Evolutionary conservation across 225 moss, liverwort and hornwort genomes (phyloP), one percentile per base, ranked within the genome.

Genomic region (Neckera pumila): DNA sequence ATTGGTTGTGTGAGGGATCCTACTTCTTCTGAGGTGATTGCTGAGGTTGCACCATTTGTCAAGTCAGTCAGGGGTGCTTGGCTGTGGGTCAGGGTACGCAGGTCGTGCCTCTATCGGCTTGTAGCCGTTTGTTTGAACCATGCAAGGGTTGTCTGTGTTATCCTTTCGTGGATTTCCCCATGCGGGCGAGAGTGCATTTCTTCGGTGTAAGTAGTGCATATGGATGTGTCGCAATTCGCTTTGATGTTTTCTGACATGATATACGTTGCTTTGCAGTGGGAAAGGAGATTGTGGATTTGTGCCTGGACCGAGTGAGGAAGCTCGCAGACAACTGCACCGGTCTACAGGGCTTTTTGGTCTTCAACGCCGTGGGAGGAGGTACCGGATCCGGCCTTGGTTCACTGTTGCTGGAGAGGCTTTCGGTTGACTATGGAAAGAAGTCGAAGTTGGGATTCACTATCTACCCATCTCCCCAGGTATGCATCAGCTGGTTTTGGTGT

Each of bases 271-370:
- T 17, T 76, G 85, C 90, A 92, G 93, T 93, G 90, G 93, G 93
- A 15, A 93, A 93, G 92, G 93, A 93, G 91, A 93, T 93, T 79
- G 93, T 93, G 89, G 93, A 93, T 62, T 77, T 93, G 88, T 93
- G 93, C 89, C 86, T 92, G 5, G 93, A 93, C 87, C 84, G 91
- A 79, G 93, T 93, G 91, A 91, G 93, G 91, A 93, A 93, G 92
- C 92, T 93, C 23, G 93, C 92, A 63, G 93, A 93, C 49, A 93
- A 93, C 85, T 93, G 92, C 88, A 93, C 92, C 21, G 93, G 92
- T 54, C 84, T 93, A 14, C 92, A 93, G 80, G 93, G 92, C 3
- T 93, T 92, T 53, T 69, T 93, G 84, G 93, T 93, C 19, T 93
- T 93, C 40, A 92, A 93, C 63, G 92, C 92, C 16, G 93, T 93